Base-by-base conservation (phyloP, 169 alveolate species). In the Babesia ovata region DNA sequence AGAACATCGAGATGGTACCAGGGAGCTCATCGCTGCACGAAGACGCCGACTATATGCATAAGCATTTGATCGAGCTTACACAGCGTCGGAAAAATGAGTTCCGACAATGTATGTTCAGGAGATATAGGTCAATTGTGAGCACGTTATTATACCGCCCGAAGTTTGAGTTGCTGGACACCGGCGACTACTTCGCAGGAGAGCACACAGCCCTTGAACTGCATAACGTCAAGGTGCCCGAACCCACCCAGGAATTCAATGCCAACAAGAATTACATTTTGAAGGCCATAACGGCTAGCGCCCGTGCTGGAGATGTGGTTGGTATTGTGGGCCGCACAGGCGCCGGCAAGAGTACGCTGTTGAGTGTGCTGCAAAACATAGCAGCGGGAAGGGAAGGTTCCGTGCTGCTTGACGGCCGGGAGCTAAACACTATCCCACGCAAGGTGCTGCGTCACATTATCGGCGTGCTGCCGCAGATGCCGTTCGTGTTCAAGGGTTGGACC, bases 271-370 rank as follows among this genome's bases (percentile, higher is more conserved):
- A 49, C 60, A 54, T 71, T 9, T 22, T 79, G 72, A 70, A 54
- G 58, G 45, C 44, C 21, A 29, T 82, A 0, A 82, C 42, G n/a
- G 78, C 78, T 13, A 36, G 49, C 24, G 74, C 89, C 0, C 11
- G 13, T 44, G 60, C 49, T 2, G 77, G 84, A 21, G 79, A 82
- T 69, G 56, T 82, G 2, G 56, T 82, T 4, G 89, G 85, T 17
- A 57, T 82, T 6, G 74, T 73, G 24, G 89, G 89, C 8, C 58
- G 89, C 16, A 82, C 89, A 3, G 89, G 89, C 12, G 79, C 89
- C 28, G 89, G 89, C 2, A 82, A 82, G 61, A 82, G 75, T 33
- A 73, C 89, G 36, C 78, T 82, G 54, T 52, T 82, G 59, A 39
- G 67, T 9, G 70, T 70, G 45, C 50, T 82, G 12, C 79, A 50